phyloP scores from a whole-genome alignment of 495 filamentous ascomycete genomes.

The Xylaria cubensis region DNA sequence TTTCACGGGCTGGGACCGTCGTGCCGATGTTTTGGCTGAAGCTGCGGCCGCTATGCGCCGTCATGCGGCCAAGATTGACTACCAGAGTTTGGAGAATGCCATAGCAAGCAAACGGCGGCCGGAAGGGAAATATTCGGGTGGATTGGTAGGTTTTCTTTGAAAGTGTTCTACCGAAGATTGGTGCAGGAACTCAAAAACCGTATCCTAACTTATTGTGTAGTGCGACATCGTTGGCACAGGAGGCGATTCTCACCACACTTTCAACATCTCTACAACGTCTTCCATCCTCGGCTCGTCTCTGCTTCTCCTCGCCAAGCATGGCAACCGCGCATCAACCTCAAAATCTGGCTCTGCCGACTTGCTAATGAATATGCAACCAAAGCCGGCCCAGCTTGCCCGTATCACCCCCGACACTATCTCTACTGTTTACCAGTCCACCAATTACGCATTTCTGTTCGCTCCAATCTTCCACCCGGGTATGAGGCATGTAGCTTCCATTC shows the following conservation, averaged over 20 bases:
- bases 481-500: conserved; percentile 81
- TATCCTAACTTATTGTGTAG: conserved; percentile 47
- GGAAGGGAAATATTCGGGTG: conserved; percentile 74
- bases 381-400: conserved; percentile 72
- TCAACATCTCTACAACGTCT: conserved; percentile 95
- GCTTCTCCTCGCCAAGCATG: conserved; percentile 89
- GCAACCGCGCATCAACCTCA: conserved; percentile 94
- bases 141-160: conserved; percentile 59
- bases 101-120: conserved; percentile 61
- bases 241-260: conserved; percentile 94
- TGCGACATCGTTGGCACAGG: conserved; percentile 99
- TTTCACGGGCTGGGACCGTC: conserved; percentile 79
- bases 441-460: conserved; percentile 96
- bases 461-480: conserved; percentile 96
- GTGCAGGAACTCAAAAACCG: background rate
- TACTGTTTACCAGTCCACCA: conserved; percentile 73
- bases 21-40: conserved; percentile 79
- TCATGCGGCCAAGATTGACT: conserved; percentile 59
- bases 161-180: background rate
- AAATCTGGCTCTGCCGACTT: conserved; percentile 95
- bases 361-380: conserved; percentile 71
- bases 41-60: conserved; percentile 72
- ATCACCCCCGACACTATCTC: conserved; percentile 73
- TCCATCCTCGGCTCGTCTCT: conserved; percentile 88
- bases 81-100: conserved; percentile 41